These are phyloP conservation scores for Lactarius indigo DNA, from an alignment of 768 basidiomycete genomes.

Conservation along the genomic window DNA sequence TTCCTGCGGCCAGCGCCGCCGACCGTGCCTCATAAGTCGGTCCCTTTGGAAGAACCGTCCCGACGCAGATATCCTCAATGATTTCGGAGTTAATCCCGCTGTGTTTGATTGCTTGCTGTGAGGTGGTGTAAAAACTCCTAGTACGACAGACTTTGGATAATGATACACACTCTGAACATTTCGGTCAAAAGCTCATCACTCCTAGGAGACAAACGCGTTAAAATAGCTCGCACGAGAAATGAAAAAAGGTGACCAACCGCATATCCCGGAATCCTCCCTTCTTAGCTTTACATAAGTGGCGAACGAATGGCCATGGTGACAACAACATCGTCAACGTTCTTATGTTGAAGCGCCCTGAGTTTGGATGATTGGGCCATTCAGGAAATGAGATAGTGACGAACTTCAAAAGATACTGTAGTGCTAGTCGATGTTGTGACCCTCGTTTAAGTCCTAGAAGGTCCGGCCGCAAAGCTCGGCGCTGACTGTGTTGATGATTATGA, in stretches of 20 bases:
- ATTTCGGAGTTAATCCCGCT: conserved; percentile 60
- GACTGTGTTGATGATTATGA: no score
- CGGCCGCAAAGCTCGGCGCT: not conserved
- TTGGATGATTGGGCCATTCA: conserved; percentile 34
- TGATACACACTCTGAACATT: conserved; percentile 61
- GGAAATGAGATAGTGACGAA: conserved; percentile 43
- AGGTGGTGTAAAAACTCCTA: conserved; percentile 12
- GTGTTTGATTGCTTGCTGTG: conserved; percentile 54
- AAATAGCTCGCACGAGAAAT: not conserved
- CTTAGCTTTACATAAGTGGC: conserved; percentile 71
- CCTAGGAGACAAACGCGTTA: conserved; percentile 34
- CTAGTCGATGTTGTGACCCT: not conserved
- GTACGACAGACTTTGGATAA: conserved; percentile 18
- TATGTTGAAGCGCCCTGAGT: conserved; percentile 50
- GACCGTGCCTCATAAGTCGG: conserved; percentile 68
- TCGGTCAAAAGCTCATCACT: conserved; percentile 79
- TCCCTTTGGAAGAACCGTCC: conserved; percentile 65
- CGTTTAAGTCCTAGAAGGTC: not conserved
- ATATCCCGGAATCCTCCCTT: conserved; percentile 76
- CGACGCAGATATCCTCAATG: conserved; percentile 77
- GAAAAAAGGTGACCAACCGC: conserved; percentile 40
- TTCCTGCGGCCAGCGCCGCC: conserved; percentile 75
- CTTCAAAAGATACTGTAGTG: no score
- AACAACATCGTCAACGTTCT: conserved; percentile 74
- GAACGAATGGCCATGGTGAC: conserved; percentile 78